Conservation (phyloP, 352 stramenopile species). For the Globisporangium okanoganense region DNA sequence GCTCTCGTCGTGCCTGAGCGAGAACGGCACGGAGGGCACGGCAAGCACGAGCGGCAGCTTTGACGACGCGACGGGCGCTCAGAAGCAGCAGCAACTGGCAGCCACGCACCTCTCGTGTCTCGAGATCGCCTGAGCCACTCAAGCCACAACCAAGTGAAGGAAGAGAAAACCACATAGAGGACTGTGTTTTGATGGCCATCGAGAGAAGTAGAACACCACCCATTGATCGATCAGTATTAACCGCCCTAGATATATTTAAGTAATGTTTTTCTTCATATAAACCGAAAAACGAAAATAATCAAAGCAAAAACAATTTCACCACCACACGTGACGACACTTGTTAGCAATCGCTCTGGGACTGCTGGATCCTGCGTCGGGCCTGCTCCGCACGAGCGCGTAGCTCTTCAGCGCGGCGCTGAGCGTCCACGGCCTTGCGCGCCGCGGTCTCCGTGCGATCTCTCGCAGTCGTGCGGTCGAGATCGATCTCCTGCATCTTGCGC, state of each 20-base stretch:
- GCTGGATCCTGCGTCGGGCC: conserved; percentile 31
- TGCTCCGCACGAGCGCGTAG: conserved; percentile 48
- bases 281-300: background rate
- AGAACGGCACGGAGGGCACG: conserved; percentile 41
- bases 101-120: conserved; percentile 38
- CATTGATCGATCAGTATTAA: background rate
- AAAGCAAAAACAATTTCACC: background rate
- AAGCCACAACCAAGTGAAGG: background rate
- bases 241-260: background rate
- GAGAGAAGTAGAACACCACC: background rate
- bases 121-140: conserved; percentile 24
- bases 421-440: conserved; percentile 45
- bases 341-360: background rate
- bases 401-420: conserved; percentile 51
- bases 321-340: background rate
- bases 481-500: conserved; percentile 40
- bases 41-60: conserved; percentile 59
- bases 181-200: background rate
- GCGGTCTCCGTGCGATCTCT: conserved; percentile 39
- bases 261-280: background rate
- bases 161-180: background rate
- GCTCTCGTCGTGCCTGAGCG: conserved; percentile 40
- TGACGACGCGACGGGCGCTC: conserved; percentile 17
- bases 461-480: conserved; percentile 44
- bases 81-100: conserved; percentile 18